Base-by-base conservation (phyloP, 176 grass and related monocot genomes). In the Echinochloa phyllopogon region DNA sequence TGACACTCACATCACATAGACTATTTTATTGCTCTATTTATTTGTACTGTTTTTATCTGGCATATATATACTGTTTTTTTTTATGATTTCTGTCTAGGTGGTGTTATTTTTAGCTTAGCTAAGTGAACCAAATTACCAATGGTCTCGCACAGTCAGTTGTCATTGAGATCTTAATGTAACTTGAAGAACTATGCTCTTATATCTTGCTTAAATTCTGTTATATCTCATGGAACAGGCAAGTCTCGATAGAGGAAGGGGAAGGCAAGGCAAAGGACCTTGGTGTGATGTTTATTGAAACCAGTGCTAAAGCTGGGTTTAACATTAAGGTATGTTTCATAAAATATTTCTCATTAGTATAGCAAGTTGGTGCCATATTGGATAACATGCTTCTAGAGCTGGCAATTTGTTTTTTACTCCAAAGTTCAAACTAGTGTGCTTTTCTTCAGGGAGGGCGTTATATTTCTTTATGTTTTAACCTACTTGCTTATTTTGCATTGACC, bases 271-370 rank as follows among this genome's bases (percentile, higher is more conserved):
- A 96, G 64, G 93, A 99, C 49, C 93, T 96, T 48, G 91, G 93
- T 82, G 96, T 96, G 69, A 99, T 99, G 96, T 99, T 96, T 50
- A 96, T 99, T 68, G 96, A 99, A 87, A 99, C 96, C 47, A 99
- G 93, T 83, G 96, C 96, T 82, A 99, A 99, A 91, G 96, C 96
- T 84, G 96, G 96, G 51, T 99, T 99, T 84, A 99, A 99, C 77
- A 99, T 99, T 67, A 99, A 99, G 93, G 96, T 95, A 51, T 49
- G 68, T 77, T 85, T 85, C 38, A 38, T 10, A 48, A 48, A 82
- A 80, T 87, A 51, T 58, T 38, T 24, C 58, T 83, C 33, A 41
- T 73, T 78, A 17, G 18, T 66, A 24, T 79, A 21, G 10, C 17
- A 59, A 62, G 18, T 47, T 79, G 11, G 57, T 29, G 50, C 60